Percentiles rank a stretch among this genome's conserved stretches.
Evolutionary conservation across 108 stramenopile species (phyloP).

Genomic region (Schizochytrium sp.): DNA sequence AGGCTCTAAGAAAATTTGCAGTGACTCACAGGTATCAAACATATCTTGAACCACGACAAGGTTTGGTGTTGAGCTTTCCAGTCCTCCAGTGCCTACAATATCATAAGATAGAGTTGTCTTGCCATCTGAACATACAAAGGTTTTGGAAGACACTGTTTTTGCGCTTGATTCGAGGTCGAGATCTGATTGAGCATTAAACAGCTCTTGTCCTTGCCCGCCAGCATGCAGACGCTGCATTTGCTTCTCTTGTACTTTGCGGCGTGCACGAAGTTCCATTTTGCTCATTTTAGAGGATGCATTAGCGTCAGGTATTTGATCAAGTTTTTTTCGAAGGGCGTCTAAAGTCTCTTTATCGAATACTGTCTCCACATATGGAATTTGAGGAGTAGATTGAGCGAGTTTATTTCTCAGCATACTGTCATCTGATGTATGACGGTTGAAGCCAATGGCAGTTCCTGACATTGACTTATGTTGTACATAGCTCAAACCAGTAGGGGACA

Average conservation of each 20-base stretch:
- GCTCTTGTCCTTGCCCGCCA: neutral
- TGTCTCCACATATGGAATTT: neutral
- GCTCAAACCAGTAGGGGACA: neutral
- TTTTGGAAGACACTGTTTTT: neutral
- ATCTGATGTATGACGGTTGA: neutral
- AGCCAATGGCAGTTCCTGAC: neutral
- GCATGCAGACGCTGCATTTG: slow-evolving; percentile 59
- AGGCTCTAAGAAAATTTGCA: slow-evolving; percentile 71
- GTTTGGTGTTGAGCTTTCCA: slow-evolving; percentile 29
- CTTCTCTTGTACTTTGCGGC: slow-evolving; percentile 49
- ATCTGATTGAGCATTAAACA: neutral
- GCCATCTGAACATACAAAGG: slow-evolving; percentile 66
- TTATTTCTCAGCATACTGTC: neutral
- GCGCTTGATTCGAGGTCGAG: neutral
- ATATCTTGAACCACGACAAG: slow-evolving; percentile 76
- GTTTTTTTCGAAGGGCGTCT: neutral
- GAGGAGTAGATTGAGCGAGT: neutral
- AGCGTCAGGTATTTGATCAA: neutral
- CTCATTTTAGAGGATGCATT: neutral
- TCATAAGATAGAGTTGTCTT: slow-evolving; percentile 63
- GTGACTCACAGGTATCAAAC: slow-evolving; percentile 76
- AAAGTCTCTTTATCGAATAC: neutral
- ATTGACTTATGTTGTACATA: neutral
- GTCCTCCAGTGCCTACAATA: slow-evolving; percentile 63
- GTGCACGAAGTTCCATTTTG: slow-evolving; percentile 61